Evolutionary conservation across 768 basidiomycete genomes (phyloP).

Genomic region (Boletellus ananas): DNA sequence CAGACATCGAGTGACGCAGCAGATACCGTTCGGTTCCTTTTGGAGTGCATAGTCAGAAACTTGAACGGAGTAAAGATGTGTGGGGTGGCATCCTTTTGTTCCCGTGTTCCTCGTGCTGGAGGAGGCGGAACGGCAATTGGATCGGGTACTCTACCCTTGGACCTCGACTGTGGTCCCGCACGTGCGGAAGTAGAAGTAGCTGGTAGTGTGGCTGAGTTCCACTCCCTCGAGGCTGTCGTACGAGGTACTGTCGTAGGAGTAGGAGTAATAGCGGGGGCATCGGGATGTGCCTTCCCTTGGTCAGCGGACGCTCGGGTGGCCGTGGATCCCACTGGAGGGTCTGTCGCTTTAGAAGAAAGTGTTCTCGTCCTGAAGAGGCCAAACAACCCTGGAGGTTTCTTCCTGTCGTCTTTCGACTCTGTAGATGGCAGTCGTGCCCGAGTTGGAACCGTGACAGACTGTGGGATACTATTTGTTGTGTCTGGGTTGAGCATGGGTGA

Average conservation of each 20-base stretch:
- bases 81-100: slow-evolving; percentile 39
- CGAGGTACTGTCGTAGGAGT: slow-evolving; percentile 9
- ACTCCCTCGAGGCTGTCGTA: slow-evolving; percentile 13
- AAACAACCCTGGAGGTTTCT: slow-evolving; percentile 28
- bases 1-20: slow-evolving; percentile 73
- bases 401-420: slow-evolving; percentile 33
- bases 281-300: slow-evolving; percentile 14
- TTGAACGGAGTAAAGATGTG: slow-evolving; percentile 62
- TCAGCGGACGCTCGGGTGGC: slow-evolving; percentile 20
- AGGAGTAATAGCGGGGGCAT: slow-evolving; percentile 1
- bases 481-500: slow-evolving; percentile 42
- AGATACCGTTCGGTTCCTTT: slow-evolving; percentile 65
- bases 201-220: slow-evolving; percentile 1
- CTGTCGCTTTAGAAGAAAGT: slow-evolving; percentile 27
- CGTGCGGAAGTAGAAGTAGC: slow-evolving; percentile 6
- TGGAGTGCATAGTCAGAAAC: slow-evolving; percentile 46
- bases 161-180: slow-evolving; percentile 14
- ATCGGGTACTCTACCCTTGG: slow-evolving; percentile 16
- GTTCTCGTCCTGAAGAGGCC: slow-evolving; percentile 31
- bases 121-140: slow-evolving; percentile 30
- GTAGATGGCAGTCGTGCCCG: slow-evolving; percentile 26
- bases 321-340: slow-evolving; percentile 22
- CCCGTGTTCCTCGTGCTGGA: slow-evolving; percentile 28
- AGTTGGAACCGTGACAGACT: slow-evolving; percentile 12
- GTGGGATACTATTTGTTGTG: slow-evolving; percentile 1